Base-by-base conservation (phyloP, 352 stramenopile species). In the Aphanomyces astaci region DNA sequence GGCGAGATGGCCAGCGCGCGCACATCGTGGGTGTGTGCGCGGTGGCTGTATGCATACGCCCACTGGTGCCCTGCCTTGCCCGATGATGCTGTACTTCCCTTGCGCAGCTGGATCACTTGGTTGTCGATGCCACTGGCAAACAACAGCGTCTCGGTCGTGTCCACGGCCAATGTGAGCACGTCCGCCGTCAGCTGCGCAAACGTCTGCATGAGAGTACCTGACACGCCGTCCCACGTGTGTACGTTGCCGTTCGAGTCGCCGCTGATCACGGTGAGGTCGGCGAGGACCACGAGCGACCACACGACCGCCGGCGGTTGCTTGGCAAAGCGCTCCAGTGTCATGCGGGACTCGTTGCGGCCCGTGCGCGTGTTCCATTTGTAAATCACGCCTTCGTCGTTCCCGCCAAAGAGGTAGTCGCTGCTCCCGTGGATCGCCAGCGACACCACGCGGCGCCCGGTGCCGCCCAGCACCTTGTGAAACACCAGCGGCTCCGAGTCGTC, bases 71-170 rank as follows among this genome's bases (percentile, higher is more conserved):
- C 78, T 54, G 19, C 69, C 66, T 1, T 72, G 69, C 1, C 79
- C 7, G 36, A 43, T 7, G 7, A 43, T 7, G 7, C 15, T 43
- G 36, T 15, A 43, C 36, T 43, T 15, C 36, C 76, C 36, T 85
- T 84, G 17, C 82, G 81, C 64, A 95, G 87, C 69, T 90, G 79
- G 30, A 93, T 87, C 36, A 98, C 91, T 63, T 95, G 88, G 53
- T 95, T 96, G 80, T 98, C 94, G 7, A 98, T 82, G 22, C 92
- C 94, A 2, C 88, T 97, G 10, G 89, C 89, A 75, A 97, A 98
- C 1, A 98, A 74, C 67, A 87, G 88, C 55, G 87, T 84, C 74
- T 98, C 94, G 54, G 82, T 80, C 15, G 76, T 54, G 70, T 91
- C 90, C 30, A 95, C 81, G 40, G 79, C 87, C 31, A 98, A 75